Conservation (phyloP, 192 early-diverging fungal species). For the Spinellus fusiger region DNA sequence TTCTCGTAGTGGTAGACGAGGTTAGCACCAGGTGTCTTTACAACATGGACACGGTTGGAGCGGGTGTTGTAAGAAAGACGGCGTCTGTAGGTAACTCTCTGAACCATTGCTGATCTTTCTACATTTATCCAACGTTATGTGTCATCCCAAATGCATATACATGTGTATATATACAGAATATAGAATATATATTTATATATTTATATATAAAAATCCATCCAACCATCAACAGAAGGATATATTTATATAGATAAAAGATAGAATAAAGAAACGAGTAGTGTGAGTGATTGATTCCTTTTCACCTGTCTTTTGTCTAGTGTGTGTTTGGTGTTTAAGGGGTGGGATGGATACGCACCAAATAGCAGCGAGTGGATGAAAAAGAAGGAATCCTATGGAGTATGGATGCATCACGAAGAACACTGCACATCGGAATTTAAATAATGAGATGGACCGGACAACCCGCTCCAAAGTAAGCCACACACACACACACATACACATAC, state of each 20-base stretch:
- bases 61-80: constrained; percentile 87
- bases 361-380: constrained; percentile 13
- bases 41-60: constrained; percentile 78
- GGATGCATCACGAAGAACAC: neutral
- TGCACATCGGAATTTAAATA: neutral
- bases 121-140: neutral
- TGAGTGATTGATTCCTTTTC: no score
- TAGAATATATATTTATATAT: constrained; percentile 1
- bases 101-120: constrained; percentile 49
- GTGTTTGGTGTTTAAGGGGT: no score
- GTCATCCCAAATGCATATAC: neutral
- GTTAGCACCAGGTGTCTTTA: constrained; percentile 93
- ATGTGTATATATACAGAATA: neutral
- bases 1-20: constrained; percentile 86
- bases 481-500: no score
- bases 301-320: neutral
- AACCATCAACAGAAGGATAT: neutral
- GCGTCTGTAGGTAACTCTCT: constrained; percentile 81
- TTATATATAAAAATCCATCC: constrained; percentile 9
- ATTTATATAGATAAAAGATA: no score
- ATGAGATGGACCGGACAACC: neutral
- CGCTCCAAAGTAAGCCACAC: no score
- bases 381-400: neutral
- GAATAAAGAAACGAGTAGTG: no score
- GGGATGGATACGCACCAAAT: constrained; percentile 10